A percentile compares a stretch with the other conserved stretches of the same genome.
phyloP scores from a whole-genome alignment of 805 yeast genomes.

The Teunomyces panamensis region DNA sequence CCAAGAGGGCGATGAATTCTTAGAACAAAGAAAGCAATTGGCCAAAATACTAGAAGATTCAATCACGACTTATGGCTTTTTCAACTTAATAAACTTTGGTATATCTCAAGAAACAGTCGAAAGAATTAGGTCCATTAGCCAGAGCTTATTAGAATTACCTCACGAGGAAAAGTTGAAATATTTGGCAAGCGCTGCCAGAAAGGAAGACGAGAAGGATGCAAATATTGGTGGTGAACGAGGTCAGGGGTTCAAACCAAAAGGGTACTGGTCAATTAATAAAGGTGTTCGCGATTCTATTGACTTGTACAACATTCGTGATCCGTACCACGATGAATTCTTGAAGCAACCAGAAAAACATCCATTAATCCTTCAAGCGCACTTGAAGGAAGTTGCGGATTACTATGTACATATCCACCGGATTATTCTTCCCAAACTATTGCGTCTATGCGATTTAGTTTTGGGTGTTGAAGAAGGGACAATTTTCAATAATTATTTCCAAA shows the following conservation, averaged over 20 bases:
- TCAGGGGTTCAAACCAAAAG: conserved; percentile 46
- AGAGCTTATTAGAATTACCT: conserved; percentile 9
- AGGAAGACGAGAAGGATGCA: conserved; percentile 9
- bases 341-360: conserved; percentile 32
- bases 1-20: conserved; percentile 5
- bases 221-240: conserved; percentile 46
- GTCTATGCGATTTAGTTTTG: conserved; percentile 43
- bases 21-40: conserved; percentile 5
- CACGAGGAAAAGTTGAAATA: conserved; percentile 7
- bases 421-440: conserved; percentile 34
- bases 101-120: conserved; percentile 4
- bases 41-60: conserved; percentile 9
- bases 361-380: conserved; percentile 35
- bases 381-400: conserved; percentile 39
- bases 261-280: conserved; percentile 47
- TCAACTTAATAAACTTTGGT: conserved; percentile 9
- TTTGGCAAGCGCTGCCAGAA: conserved; percentile 11
- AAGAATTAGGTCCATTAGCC: conserved; percentile 8
- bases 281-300: conserved; percentile 43
- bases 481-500: conserved; percentile 34
- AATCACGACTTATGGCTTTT: conserved; percentile 9
- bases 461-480: conserved; percentile 47
- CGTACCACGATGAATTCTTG: conserved; percentile 32
- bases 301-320: conserved; percentile 42
- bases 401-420: conserved; percentile 35